phyloP scores from a whole-genome alignment of 768 basidiomycete genomes.

The Lyophyllum decastes region DNA sequence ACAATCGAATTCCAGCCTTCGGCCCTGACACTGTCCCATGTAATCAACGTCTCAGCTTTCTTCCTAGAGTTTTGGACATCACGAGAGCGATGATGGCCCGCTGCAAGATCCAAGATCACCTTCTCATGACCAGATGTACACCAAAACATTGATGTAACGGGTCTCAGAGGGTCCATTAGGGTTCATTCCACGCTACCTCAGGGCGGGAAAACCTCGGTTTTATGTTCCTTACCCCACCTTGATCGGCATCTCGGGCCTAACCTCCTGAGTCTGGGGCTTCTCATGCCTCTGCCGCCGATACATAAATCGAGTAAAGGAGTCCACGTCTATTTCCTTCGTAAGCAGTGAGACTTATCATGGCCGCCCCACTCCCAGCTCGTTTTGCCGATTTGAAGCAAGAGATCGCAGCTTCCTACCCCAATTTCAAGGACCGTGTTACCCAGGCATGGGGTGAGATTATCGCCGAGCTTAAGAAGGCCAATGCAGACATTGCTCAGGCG shows the following conservation, averaged over 20 bases:
- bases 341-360: constrained; percentile 6
- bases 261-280: not conserved
- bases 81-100: not conserved
- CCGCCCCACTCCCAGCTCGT: constrained; percentile 40
- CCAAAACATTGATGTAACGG: too few relatives aligned
- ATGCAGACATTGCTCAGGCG: constrained; percentile 42
- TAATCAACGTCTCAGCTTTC: not conserved
- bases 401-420: constrained; percentile 52
- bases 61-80: not conserved
- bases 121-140: not conserved
- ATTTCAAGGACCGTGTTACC: constrained; percentile 50
- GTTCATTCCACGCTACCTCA: not conserved
- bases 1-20: too few relatives aligned
- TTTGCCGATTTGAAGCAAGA: constrained; percentile 60
- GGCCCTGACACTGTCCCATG: not conserved
- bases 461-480: constrained; percentile 45
- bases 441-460: constrained; percentile 62
- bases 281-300: not conserved
- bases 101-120: not conserved
- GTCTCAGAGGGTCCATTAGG: not conserved
- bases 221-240: not conserved
- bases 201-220: constrained; percentile 9
- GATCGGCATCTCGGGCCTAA: not conserved
- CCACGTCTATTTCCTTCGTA: not conserved
- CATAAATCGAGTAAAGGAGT: not conserved